Conservation (phyloP, 371 early-diverging fungal species). For the Coelomomyces lativittatus region DNA sequence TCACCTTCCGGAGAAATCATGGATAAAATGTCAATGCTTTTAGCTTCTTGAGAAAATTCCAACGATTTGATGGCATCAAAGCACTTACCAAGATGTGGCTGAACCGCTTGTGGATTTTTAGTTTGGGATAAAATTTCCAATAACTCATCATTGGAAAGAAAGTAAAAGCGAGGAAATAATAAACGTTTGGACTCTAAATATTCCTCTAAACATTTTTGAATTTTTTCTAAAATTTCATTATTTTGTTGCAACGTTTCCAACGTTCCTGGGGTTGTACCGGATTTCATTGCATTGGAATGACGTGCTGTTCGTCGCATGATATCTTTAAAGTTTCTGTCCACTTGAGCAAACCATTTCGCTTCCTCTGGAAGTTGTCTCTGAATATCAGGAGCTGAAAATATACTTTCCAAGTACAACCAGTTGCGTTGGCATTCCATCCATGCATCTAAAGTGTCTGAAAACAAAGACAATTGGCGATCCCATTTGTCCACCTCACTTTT, state of each 20-base stretch:
- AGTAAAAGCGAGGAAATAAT: conserved; percentile 44
- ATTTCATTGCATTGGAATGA: conserved; percentile 39
- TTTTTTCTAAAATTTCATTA: conserved; percentile 40
- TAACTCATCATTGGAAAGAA: conserved; percentile 41
- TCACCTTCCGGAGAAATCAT: conserved; percentile 39
- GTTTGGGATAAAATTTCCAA: conserved; percentile 44
- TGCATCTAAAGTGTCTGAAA: conserved; percentile 40
- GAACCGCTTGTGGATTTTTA: conserved; percentile 42
- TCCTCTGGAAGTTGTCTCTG: conserved; percentile 49
- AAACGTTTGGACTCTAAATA: conserved; percentile 44
- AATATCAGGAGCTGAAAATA: conserved; percentile 47
- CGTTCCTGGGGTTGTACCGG: conserved; percentile 36
- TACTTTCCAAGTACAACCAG: conserved; percentile 46
- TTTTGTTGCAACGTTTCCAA: conserved; percentile 33
- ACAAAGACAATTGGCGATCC: conserved; percentile 33
- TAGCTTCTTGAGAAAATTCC: conserved; percentile 40
- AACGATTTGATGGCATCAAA: conserved; percentile 34
- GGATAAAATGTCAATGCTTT: conserved; percentile 38
- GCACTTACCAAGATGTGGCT: conserved; percentile 33
- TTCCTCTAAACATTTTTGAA: conserved; percentile 39
- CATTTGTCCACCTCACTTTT: conserved; percentile 38
- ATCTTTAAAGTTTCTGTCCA: conserved; percentile 44
- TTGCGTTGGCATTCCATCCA: conserved; percentile 42
- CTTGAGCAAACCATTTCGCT: conserved; percentile 41
- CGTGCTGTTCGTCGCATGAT: conserved; percentile 41